These are phyloP conservation scores for Plasmodium malariae DNA, from an alignment of 169 alveolate genomes.

Conservation along the genomic window DNA sequence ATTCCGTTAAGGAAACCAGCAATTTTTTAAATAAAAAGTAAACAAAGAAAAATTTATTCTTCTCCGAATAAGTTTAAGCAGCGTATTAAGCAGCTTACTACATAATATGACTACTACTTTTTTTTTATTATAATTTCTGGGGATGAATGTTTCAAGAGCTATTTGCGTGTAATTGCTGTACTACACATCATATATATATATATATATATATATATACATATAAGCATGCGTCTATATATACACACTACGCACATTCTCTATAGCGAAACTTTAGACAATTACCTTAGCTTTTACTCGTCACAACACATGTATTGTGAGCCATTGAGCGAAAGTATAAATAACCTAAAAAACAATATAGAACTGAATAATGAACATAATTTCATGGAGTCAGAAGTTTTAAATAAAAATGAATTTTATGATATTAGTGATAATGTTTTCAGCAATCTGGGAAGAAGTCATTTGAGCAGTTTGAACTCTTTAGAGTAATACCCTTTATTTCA, in stretches of 20 bases:
- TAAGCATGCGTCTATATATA: background rate
- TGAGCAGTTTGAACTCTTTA: background rate
- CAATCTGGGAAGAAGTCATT: background rate
- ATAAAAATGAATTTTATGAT: background rate
- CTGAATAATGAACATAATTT: background rate
- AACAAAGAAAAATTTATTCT: background rate
- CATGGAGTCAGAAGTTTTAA: background rate
- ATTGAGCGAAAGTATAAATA: background rate
- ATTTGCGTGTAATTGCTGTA: too few relatives aligned
- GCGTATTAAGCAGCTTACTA: too few relatives aligned
- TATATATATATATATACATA: background rate
- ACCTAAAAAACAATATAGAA: background rate
- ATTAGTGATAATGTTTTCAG: background rate
- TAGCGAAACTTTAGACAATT: constrained; percentile 57
- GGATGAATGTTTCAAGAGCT: too few relatives aligned
- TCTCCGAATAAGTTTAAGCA: background rate
- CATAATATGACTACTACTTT: background rate
- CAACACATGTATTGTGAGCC: constrained; percentile 12
- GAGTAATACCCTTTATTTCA: constrained; percentile 15
- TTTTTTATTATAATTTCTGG: too few relatives aligned
- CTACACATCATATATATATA: background rate
- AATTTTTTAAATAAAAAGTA: constrained; percentile 36
- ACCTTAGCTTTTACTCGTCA: constrained; percentile 34
- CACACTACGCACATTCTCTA: background rate
- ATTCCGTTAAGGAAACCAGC: constrained; percentile 2